These are phyloP conservation scores for Penicillium sp. DNA, from an alignment of 2,329 filamentous ascomycete genomes.

Conservation along the genomic window DNA sequence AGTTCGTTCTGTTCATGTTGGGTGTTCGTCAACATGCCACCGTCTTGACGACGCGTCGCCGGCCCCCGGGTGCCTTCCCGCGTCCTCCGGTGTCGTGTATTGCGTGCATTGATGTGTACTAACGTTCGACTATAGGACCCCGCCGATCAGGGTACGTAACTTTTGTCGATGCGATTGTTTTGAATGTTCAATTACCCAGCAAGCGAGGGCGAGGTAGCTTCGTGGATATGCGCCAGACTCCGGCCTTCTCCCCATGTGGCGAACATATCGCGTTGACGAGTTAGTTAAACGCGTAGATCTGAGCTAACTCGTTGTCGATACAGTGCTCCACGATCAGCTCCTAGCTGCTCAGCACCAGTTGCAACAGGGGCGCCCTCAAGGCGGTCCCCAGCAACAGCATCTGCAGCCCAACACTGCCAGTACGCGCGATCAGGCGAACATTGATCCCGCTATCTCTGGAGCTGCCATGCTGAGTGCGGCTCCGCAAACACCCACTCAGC, in stretches of 20 bases:
- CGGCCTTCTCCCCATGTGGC: not conserved
- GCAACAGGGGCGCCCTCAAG: conserved; percentile 39
- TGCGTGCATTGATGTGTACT: conserved; percentile 8
- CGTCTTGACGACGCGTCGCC: conserved; percentile 16
- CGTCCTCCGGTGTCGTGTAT: conserved; percentile 1
- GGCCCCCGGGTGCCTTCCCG: conserved; percentile 3
- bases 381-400: conserved; percentile 42
- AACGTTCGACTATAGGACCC: conserved; percentile 36
- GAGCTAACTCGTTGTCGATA: conserved; percentile 10
- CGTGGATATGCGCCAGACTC: not conserved
- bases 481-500: conserved; percentile 32
- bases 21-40: not conserved
- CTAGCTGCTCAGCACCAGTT: conserved; percentile 50
- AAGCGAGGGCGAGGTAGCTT: not conserved
- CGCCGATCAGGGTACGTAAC: conserved; percentile 46
- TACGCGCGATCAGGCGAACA: conserved; percentile 53
- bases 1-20: not conserved
- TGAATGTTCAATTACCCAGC: not conserved
- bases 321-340: conserved; percentile 64
- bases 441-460: conserved; percentile 59
- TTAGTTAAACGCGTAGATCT: not conserved
- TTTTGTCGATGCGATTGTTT: conserved; percentile 35
- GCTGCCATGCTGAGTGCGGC: conserved; percentile 47
- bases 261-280: not conserved
- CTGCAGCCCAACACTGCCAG: conserved; percentile 41